Percentiles rank a stretch among this genome's conserved stretches.
These are phyloP conservation scores for Magnolia kwangsiensis DNA, from an alignment of 164 flowering plant species.

Conservation along the genomic window DNA sequence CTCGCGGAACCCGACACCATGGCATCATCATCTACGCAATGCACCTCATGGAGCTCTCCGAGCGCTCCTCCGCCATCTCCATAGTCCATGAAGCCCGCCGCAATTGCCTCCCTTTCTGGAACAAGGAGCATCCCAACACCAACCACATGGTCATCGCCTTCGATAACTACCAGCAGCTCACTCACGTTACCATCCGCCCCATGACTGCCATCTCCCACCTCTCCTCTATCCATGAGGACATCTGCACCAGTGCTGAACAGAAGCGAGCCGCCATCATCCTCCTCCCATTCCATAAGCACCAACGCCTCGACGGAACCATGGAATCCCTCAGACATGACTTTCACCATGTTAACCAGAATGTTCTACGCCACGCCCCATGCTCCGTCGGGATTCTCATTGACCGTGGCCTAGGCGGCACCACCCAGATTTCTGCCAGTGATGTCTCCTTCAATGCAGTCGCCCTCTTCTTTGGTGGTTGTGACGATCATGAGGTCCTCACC, in stretches of 20 bases:
- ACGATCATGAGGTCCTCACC: conserved; percentile 41
- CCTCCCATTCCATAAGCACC: conserved; percentile 47
- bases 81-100: conserved; percentile 59
- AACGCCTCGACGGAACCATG: conserved; percentile 35
- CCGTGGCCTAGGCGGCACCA: conserved; percentile 42
- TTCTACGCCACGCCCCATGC: conserved; percentile 34
- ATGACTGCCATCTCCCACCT: conserved; percentile 50
- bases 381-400: conserved; percentile 44
- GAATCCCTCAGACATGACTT: conserved; percentile 28
- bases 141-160: conserved; percentile 57
- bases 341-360: conserved; percentile 25
- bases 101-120: conserved; percentile 41
- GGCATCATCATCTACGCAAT: conserved; percentile 46
- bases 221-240: conserved; percentile 39
- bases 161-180: conserved; percentile 51
- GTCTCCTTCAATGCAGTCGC: conserved; percentile 22
- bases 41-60: conserved; percentile 23
- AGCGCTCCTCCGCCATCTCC: background rate
- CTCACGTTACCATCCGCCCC: conserved; percentile 50
- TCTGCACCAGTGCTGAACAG: conserved; percentile 37
- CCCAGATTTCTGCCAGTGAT: conserved; percentile 39
- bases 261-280: conserved; percentile 39
- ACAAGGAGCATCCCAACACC: conserved; percentile 25
- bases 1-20: conserved; percentile 44
- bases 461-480: conserved; percentile 39